Conservation (phyloP, 2,329 filamentous ascomycete genomes). For the Ascochyta clinopodiicola region DNA sequence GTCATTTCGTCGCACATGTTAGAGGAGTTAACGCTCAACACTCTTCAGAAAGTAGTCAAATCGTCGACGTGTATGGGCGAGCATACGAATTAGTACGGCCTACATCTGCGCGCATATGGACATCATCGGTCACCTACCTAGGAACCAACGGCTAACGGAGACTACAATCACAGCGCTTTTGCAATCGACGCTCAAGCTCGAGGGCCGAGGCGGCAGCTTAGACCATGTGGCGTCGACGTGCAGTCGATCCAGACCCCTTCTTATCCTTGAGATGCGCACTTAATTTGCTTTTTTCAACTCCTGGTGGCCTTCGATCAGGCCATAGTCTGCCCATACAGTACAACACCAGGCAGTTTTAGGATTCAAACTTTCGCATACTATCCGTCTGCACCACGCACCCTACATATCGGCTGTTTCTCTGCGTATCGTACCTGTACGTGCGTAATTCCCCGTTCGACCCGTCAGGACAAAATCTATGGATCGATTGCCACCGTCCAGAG, state of each 20-base stretch:
- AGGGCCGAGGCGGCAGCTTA: background rate
- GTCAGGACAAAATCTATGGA: background rate
- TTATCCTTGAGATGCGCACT: background rate
- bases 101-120: background rate
- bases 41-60: background rate
- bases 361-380: background rate
- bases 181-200: background rate
- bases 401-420: background rate
- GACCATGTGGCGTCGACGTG: background rate
- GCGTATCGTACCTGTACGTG: background rate
- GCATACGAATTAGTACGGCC: background rate
- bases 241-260: conserved; percentile 2
- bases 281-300: conserved; percentile 10
- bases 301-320: conserved; percentile 6
- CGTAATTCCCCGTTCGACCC: background rate
- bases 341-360: background rate
- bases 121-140: background rate
- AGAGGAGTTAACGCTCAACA: too few relatives aligned
- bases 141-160: background rate
- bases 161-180: background rate
- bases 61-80: too few relatives aligned
- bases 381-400: background rate
- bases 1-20: too few relatives aligned
- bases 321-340: conserved; percentile 4
- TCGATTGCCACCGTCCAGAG: background rate